Conservation (phyloP, 2,329 filamentous ascomycete species). For the Phoma sp. region DNA sequence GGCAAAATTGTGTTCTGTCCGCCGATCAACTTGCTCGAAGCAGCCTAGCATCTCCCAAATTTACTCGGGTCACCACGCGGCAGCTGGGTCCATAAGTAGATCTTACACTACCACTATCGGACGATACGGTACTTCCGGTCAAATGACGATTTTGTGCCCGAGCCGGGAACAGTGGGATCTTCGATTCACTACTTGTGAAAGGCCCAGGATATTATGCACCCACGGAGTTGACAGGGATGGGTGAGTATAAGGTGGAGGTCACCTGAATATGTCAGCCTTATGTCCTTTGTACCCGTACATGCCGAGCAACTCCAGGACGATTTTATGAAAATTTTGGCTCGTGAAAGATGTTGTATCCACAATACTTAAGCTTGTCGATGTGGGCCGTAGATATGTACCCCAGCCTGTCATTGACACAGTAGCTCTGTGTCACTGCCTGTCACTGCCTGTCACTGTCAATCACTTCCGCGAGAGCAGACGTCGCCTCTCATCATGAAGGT, state of each 20-base stretch:
- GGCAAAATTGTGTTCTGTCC: not conserved
- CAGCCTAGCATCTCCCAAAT: not conserved
- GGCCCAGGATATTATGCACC: conserved; percentile 2
- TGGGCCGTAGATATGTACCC: not conserved
- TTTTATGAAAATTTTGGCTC: conserved; percentile 2
- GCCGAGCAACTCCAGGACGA: conserved; percentile 2
- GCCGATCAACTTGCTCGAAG: not conserved
- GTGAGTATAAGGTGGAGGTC: conserved; percentile 1
- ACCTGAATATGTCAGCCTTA: conserved; percentile 8
- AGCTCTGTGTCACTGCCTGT: too few species aligned
- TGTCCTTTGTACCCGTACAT: not conserved
- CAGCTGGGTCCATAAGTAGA: not conserved
- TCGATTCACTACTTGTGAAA: not conserved
- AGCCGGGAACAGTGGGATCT: conserved; percentile 7
- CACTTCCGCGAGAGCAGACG: not conserved
- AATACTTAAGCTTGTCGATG: conserved; percentile 6
- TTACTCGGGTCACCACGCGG: too few species aligned
- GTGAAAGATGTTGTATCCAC: conserved; percentile 5
- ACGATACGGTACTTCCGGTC: not conserved
- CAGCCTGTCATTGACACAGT: not conserved
- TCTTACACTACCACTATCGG: not conserved
- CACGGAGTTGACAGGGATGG: conserved; percentile 5
- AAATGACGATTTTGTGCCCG: not conserved
- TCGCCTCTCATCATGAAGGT: conserved; percentile 37
- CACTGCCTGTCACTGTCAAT: not conserved